A percentile compares a stretch with the other conserved stretches of the same genome.
Evolutionary conservation across 164 flowering plant species (phyloP).

Genomic region (Nymphaea thermarum): DNA sequence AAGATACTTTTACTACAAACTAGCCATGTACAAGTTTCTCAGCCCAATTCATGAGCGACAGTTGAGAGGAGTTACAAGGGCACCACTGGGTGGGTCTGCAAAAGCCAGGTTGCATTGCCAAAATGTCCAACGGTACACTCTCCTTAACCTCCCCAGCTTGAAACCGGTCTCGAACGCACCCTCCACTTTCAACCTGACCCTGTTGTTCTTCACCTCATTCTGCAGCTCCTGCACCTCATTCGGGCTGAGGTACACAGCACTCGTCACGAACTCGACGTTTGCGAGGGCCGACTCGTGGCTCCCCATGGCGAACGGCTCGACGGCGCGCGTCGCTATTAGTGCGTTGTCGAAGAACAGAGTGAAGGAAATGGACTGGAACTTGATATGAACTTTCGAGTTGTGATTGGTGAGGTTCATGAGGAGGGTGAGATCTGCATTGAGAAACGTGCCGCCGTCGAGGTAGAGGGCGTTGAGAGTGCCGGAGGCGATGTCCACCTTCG

Average conservation of each 20-base stretch:
- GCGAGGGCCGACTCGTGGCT: slow-evolving; percentile 19
- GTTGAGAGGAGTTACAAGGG: slow-evolving; percentile 7
- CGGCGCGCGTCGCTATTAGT: slow-evolving; percentile 34
- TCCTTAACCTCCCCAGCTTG: slow-evolving; percentile 29
- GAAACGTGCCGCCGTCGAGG: slow-evolving; percentile 55
- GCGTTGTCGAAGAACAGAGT: slow-evolving; percentile 38
- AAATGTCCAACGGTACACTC: slow-evolving; percentile 48
- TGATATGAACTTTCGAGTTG: slow-evolving; percentile 47
- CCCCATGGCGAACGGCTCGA: slow-evolving; percentile 36
- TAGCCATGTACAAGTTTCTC: too few species aligned
- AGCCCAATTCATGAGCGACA: neutral
- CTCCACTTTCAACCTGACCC: slow-evolving; percentile 23
- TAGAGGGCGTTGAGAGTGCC: slow-evolving; percentile 67
- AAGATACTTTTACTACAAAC: too few species aligned
- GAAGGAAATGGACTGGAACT: slow-evolving; percentile 34
- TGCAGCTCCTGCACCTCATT: slow-evolving; percentile 16
- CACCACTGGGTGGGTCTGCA: slow-evolving; percentile 49
- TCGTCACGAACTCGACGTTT: slow-evolving; percentile 36
- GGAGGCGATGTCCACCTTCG: slow-evolving; percentile 37
- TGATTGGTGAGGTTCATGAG: slow-evolving; percentile 72
- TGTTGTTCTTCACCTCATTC: slow-evolving; percentile 25
- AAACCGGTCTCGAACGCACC: slow-evolving; percentile 43
- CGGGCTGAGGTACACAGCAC: slow-evolving; percentile 41
- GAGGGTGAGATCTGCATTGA: slow-evolving; percentile 54
- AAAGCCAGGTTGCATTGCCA: slow-evolving; percentile 29